Evolutionary conservation across 164 flowering plant species (phyloP).

Genomic region (Aristolochia contorta): DNA sequence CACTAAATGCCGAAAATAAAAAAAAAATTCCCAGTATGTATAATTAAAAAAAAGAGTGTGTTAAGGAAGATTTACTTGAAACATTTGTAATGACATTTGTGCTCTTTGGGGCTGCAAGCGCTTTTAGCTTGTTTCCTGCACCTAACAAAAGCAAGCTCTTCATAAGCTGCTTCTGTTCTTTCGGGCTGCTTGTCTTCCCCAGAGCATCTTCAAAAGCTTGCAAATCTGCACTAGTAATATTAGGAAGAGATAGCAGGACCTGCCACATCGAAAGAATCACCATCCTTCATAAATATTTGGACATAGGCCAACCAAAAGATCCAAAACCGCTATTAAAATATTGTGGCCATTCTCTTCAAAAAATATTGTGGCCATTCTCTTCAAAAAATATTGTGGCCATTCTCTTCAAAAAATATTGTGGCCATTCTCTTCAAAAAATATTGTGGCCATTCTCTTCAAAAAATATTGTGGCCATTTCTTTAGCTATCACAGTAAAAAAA

Average conservation of each 20-base stretch:
- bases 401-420: too few relatives aligned
- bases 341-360: too few relatives aligned
- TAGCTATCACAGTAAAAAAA: too few relatives aligned
- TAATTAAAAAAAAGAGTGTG: neutral
- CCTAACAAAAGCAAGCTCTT: conserved; percentile 74
- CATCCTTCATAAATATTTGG: neutral
- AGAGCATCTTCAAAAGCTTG: conserved; percentile 84
- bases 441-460: too few relatives aligned
- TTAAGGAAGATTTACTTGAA: conserved; percentile 37
- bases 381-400: too few relatives aligned
- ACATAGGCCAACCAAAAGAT: neutral
- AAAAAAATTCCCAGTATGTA: neutral
- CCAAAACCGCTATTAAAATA: neutral
- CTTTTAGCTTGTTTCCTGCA: conserved; percentile 78
- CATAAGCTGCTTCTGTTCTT: conserved; percentile 92
- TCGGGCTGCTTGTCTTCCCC: conserved; percentile 73
- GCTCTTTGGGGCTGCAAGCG: conserved; percentile 80
- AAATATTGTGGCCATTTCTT: too few relatives aligned
- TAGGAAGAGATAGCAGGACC: conserved; percentile 85
- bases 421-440: too few relatives aligned
- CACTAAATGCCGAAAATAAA: neutral
- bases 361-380: too few relatives aligned
- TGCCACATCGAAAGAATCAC: conserved; percentile 17
- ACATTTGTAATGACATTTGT: conserved; percentile 81
- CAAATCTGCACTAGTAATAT: conserved; percentile 51